These are phyloP conservation scores for Saccharomyces hybrid DNA, from an alignment of 1,139 yeast species.

Conservation along the genomic window DNA sequence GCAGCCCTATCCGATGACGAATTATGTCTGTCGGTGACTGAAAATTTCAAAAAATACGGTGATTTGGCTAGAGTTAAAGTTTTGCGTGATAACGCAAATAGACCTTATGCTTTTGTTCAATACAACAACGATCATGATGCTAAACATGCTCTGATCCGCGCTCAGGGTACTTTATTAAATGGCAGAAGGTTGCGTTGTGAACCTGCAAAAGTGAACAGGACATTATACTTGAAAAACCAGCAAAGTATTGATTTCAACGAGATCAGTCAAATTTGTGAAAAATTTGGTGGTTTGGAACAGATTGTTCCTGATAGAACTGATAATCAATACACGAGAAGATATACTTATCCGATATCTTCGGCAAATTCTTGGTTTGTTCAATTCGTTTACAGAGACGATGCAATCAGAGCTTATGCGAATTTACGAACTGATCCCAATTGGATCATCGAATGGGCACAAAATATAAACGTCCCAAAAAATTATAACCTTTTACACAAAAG, in stretches of 20 bases:
- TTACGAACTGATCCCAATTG: slow-evolving; percentile 47
- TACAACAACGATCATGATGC: slow-evolving; percentile 69
- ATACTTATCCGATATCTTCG: slow-evolving; percentile 22
- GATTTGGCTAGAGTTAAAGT: slow-evolving; percentile 70
- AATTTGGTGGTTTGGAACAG: slow-evolving; percentile 72
- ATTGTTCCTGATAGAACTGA: slow-evolving; percentile 45
- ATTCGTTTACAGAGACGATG: slow-evolving; percentile 83
- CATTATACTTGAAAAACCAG: slow-evolving; percentile 46
- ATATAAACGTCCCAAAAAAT: slow-evolving; percentile 45
- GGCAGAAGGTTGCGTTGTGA: slow-evolving; percentile 82
- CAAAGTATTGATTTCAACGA: slow-evolving; percentile 22
- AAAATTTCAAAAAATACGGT: slow-evolving; percentile 64
- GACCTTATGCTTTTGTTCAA: slow-evolving; percentile 95
- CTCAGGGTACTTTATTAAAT: slow-evolving; percentile 61
- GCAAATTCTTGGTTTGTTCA: slow-evolving; percentile 66
- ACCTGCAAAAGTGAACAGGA: slow-evolving; percentile 83
- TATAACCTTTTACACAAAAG: slow-evolving; percentile 14
- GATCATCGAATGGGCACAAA: slow-evolving; percentile 80
- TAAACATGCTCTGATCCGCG: slow-evolving; percentile 54
- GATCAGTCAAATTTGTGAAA: slow-evolving; percentile 37
- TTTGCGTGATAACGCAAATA: slow-evolving; percentile 67
- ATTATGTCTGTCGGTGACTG: slow-evolving; percentile 57
- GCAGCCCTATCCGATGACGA: slow-evolving; percentile 61
- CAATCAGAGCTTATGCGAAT: slow-evolving; percentile 75
- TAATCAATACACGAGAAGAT: slow-evolving; percentile 31